phyloP scores from a whole-genome alignment of 1,139 yeast species.

The Yamadazyma sp. region DNA sequence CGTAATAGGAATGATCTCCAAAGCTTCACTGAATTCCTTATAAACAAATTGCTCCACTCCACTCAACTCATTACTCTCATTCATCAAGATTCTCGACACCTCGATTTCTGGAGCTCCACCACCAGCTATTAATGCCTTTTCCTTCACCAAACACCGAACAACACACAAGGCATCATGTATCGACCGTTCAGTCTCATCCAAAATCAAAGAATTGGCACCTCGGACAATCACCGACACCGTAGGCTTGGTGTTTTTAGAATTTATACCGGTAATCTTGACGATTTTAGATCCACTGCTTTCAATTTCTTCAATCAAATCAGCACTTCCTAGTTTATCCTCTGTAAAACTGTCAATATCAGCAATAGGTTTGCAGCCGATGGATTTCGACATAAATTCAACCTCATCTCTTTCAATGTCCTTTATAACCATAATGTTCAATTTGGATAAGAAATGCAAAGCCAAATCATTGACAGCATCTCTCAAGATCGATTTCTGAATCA shows the following conservation, averaged over 20 bases:
- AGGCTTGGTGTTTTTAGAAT: conserved; percentile 56
- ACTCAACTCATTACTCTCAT: conserved; percentile 73
- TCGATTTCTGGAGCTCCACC: conserved; percentile 99
- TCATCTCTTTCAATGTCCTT: conserved; percentile 97
- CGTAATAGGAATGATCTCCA: conserved; percentile 95
- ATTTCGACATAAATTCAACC: conserved; percentile 87
- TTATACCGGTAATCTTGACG: conserved; percentile 85
- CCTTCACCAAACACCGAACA: conserved; percentile 90
- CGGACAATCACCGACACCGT: conserved; percentile 91
- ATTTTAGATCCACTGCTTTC: conserved; percentile 93
- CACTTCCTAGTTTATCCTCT: conserved; percentile 89
- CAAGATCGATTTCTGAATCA: conserved; percentile 90
- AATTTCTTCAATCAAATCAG: conserved; percentile 88
- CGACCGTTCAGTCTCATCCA: conserved; percentile 96
- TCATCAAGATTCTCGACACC: conserved; percentile 75
- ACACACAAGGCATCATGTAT: conserved; percentile 97
- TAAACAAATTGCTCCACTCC: conserved; percentile 96
- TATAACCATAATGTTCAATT: conserved; percentile 88
- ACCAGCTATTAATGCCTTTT: conserved; percentile 93
- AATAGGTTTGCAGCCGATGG: conserved; percentile 92
- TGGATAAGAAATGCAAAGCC: conserved; percentile 91
- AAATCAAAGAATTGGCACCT: conserved; percentile 87
- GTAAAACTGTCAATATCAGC: conserved; percentile 92
- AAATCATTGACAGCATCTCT: conserved; percentile 97
- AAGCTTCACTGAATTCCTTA: conserved; percentile 93